Evolutionary conservation across 2,329 filamentous ascomycete species (phyloP), one percentile per base, ranked within the genome.

Genomic region (Davidsoniella neocaledoniae): DNA sequence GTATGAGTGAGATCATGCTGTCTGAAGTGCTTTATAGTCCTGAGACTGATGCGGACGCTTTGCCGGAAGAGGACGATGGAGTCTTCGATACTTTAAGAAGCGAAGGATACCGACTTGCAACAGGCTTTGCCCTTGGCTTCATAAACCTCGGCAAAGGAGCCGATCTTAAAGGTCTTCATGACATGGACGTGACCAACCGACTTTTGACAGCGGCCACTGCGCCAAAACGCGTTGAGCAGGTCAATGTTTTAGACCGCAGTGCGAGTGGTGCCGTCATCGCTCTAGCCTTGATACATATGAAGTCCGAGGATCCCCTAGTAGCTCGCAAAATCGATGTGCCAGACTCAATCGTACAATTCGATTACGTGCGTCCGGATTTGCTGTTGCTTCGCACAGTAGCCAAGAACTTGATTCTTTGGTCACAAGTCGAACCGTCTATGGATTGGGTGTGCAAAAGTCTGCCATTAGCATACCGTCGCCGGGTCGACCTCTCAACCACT

Each of bases 1-100:
- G 93, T 37, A 98, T 98, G 91, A 96, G 87, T 60, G 91, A 98
- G 62, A 86, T 96, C 16, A 95, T 98, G 86, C 77, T 98, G 46
- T 96, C 90, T 0, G 91, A 98, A 62, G 91, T 98, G 54, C 87
- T 95, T 61, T 83, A 88, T 55, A 74, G 86, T 47, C 44, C 43
- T 0, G 48, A 43, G 21, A 23, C 10, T 9, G 44, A 44, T 4
- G 16, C 16, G 1, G 33, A 41, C 10, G 19, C 41, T 2, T 25
- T 21, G 4, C 21, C 16, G n/a, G 29, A 43, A 38, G 86, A 91
- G 42, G 68, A 72, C 23, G 74, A 84, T 37, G 83, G 90, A 48
- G 88, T 95, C 53, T 83, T 88, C 51, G 86, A 94, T 58, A 79
- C 80, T 19, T 66, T 96, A 45, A 79, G 90, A 21, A 90, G 93